Evolutionary conservation across 2,329 filamentous ascomycete genomes (phyloP).

Genomic region (Lasiodiplodia gonubiensis): DNA sequence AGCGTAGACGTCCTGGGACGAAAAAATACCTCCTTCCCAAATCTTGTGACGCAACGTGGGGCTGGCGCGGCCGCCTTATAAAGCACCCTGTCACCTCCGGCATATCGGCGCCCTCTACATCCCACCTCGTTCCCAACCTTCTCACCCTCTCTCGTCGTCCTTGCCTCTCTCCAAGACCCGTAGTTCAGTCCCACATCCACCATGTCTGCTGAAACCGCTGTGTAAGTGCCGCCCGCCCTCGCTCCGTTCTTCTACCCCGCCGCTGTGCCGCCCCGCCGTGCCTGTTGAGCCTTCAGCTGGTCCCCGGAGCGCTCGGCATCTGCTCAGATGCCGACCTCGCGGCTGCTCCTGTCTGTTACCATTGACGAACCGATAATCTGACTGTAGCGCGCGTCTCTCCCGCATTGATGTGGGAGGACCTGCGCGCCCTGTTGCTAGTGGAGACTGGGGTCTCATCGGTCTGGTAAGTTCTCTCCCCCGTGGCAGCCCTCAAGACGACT

Average conservation of each 20-base stretch:
- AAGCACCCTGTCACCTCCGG: slow-evolving; percentile 27
- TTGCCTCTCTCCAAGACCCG: slow-evolving; percentile 2
- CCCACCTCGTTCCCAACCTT: slow-evolving; percentile 28
- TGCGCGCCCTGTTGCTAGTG: slow-evolving; percentile 34
- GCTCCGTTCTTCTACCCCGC: slow-evolving; percentile 29
- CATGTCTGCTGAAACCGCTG: slow-evolving; percentile 38
- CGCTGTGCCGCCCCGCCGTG: slow-evolving; percentile 10
- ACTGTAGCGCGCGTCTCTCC: slow-evolving; percentile 32
- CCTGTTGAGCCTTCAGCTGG: slow-evolving; percentile 22
- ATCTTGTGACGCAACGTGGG: slow-evolving; percentile 27
- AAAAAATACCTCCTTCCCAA: slow-evolving; percentile 27
- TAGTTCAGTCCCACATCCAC: slow-evolving; percentile 29
- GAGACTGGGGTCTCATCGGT: slow-evolving; percentile 62
- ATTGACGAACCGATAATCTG: slow-evolving; percentile 29
- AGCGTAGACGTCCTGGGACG: slow-evolving; percentile 23
- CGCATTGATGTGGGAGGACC: slow-evolving; percentile 32
- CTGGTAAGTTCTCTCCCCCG: slow-evolving; percentile 42
- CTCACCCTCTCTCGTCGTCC: slow-evolving; percentile 25
- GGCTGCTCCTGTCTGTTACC: slow-evolving; percentile 7
- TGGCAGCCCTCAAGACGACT: background rate
- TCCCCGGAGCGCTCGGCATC: slow-evolving; percentile 24
- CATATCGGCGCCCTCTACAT: slow-evolving; percentile 32
- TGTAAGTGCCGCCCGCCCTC: slow-evolving; percentile 34
- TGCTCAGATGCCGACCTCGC: slow-evolving; percentile 18
- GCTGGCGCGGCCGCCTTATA: slow-evolving; percentile 28